Evolutionary conservation across 179 eudicot genomes (phyloP), one percentile per base, ranked within the genome.

Genomic region (Corrigiola litoralis): DNA sequence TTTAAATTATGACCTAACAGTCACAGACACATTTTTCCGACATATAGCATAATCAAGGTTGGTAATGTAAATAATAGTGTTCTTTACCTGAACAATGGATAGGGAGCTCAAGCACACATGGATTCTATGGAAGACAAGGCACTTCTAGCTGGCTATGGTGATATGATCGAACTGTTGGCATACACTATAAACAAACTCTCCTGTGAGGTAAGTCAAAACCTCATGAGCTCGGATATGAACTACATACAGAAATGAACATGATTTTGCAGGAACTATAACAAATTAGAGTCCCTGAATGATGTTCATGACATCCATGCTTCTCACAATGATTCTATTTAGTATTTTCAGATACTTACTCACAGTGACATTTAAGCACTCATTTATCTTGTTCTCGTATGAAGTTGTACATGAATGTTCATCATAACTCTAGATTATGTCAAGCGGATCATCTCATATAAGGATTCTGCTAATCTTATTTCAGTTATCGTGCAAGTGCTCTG

Each of bases 401-500:
- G 21, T 13, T 40, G 21, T 18, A 20, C 45, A 8, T 0, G 16
- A 34, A 57, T 28, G 54, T 24, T 54, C 34, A 25, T 6, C 6
- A 18, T 9, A 7, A 8, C 20, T 31, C 42, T 55, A 54, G 38
- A 17, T 54, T 32, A 4, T n/a, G 10, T 1, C 25, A 24, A 37
- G 17, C 12, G 29, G 36, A 13, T 28, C 27, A 17, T 17, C 14
- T 11, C 4, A 47, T 42, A 13, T 33, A 16, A 25, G 24, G 32
- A 17, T 49, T 14, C 12, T 44, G 34, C n/a, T 49, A 12, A 21
- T 31, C 49, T 42, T 33, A 2, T 2, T 54, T 40, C 80, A 87
- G 96, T 83, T 89, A 60, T 65, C 85, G 2, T 81, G 88, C 84
- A 87, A 89, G 73, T 81, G 84, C 67, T 61, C 77, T 1, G 73